A percentile compares a stretch with the other conserved stretches of the same genome.
Conservation (phyloP, 345 rosid species). For the Syzygium aqueum region DNA sequence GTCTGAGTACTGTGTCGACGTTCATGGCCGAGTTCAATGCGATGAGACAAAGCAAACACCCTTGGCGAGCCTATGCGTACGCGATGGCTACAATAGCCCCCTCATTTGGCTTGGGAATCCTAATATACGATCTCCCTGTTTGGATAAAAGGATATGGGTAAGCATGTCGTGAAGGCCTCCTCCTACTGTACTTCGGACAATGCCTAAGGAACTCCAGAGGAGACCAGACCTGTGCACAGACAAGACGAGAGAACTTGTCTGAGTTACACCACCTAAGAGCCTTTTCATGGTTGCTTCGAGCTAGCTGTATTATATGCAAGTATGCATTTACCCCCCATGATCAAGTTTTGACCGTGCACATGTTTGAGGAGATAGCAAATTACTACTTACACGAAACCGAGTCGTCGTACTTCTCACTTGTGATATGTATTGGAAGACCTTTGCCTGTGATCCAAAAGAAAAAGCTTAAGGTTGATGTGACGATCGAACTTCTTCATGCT, state of each 20-base stretch:
- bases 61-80: conserved; percentile 77
- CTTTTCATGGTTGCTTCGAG: background rate
- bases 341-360: background rate
- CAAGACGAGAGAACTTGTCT: background rate
- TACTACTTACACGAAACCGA: background rate
- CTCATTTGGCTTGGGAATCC: conserved; percentile 45
- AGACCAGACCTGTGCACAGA: background rate
- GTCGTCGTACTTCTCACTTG: background rate
- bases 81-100: conserved; percentile 31
- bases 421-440: background rate
- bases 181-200: background rate
- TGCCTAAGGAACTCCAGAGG: background rate
- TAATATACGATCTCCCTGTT: conserved; percentile 50
- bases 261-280: background rate
- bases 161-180: background rate
- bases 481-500: background rate
- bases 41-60: conserved; percentile 56
- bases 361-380: background rate
- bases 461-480: background rate
- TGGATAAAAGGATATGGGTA: conserved; percentile 30
- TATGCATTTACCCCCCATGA: background rate
- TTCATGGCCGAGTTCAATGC: conserved; percentile 86
- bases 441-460: background rate
- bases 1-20: conserved; percentile 86
- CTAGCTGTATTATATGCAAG: background rate